These are phyloP conservation scores for Phytophthora macrochlamydospora DNA, from an alignment of 352 stramenopile species.

Conservation along the genomic window DNA sequence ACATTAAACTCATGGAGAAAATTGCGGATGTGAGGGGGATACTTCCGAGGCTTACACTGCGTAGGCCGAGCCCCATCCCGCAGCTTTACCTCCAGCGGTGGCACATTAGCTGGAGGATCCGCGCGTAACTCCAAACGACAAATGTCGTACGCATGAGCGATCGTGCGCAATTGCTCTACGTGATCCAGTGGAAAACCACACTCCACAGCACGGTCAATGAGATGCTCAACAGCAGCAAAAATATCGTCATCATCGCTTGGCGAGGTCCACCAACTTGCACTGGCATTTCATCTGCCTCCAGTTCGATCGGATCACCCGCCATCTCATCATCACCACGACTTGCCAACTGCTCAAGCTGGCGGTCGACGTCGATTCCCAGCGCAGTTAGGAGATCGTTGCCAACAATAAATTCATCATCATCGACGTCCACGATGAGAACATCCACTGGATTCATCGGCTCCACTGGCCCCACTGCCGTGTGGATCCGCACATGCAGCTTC, in stretches of 20 bases:
- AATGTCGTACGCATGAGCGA: slow-evolving; percentile 1
- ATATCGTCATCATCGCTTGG: not conserved
- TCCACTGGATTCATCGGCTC: slow-evolving; percentile 1
- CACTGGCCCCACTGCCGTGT: slow-evolving; percentile 6
- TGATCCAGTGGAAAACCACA: not conserved
- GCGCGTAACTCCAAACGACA: slow-evolving; percentile 7
- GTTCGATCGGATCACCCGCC: slow-evolving; percentile 2
- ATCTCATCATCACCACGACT: not conserved
- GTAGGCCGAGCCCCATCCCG: not conserved
- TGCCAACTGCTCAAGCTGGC: slow-evolving; percentile 14
- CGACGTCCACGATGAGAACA: slow-evolving; percentile 5
- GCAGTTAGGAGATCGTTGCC: slow-evolving; percentile 13
- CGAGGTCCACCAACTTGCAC: not conserved
- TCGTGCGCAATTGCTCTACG: not conserved
- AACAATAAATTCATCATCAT: not conserved
- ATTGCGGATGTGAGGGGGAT: not conserved
- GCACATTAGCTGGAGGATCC: slow-evolving; percentile 7
- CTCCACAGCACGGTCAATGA: slow-evolving; percentile 7
- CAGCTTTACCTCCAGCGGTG: not conserved
- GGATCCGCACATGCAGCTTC: slow-evolving; percentile 7
- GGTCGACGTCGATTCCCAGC: slow-evolving; percentile 23
- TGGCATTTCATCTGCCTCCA: slow-evolving; percentile 3
- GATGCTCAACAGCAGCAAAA: slow-evolving; percentile 1
- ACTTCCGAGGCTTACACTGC: not conserved
- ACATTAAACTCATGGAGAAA: not conserved